These are phyloP conservation scores for Saraca asoca DNA, from an alignment of 331 rosid species.

Conservation along the genomic window DNA sequence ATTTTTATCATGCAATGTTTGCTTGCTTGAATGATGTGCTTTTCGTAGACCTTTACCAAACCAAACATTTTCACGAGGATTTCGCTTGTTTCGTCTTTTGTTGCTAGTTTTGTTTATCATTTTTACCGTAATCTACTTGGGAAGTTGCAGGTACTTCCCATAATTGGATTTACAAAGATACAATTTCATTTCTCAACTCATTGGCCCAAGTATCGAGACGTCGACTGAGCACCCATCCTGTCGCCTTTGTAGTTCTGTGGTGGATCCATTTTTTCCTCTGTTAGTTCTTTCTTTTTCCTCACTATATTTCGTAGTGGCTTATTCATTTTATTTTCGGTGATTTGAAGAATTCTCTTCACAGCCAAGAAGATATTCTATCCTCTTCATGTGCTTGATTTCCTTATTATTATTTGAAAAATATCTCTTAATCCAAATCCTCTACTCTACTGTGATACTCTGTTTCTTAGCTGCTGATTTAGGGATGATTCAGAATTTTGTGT, in stretches of 20 bases:
- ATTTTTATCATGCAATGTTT: slow-evolving; percentile 38
- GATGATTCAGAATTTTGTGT: slow-evolving; percentile 28
- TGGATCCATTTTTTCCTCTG: slow-evolving; percentile 20
- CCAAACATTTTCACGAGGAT: background rate
- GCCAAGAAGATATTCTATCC: slow-evolving; percentile 12
- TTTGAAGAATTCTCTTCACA: slow-evolving; percentile 13
- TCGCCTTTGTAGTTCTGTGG: slow-evolving; percentile 38
- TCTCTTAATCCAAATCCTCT: background rate
- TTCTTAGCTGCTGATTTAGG: slow-evolving; percentile 18
- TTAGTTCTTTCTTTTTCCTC: slow-evolving; percentile 15
- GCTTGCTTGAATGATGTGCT: slow-evolving; percentile 29
- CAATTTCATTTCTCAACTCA: slow-evolving; percentile 28
- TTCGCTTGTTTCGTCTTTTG: slow-evolving; percentile 1
- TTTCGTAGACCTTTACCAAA: background rate
- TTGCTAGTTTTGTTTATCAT: slow-evolving; percentile 14
- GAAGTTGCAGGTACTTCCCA: slow-evolving; percentile 1
- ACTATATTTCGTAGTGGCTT: too few species aligned
- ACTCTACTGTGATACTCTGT: slow-evolving; percentile 17
- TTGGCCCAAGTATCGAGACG: slow-evolving; percentile 5
- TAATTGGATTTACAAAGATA: slow-evolving; percentile 18
- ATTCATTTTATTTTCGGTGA: slow-evolving; percentile 22
- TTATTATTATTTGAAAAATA: background rate
- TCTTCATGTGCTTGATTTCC: slow-evolving; percentile 20
- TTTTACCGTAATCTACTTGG: slow-evolving; percentile 12
- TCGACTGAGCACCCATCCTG: slow-evolving; percentile 29